Evolutionary conservation across 495 filamentous ascomycete genomes (phyloP).

Genomic region (Amniculicola lignicola): DNA sequence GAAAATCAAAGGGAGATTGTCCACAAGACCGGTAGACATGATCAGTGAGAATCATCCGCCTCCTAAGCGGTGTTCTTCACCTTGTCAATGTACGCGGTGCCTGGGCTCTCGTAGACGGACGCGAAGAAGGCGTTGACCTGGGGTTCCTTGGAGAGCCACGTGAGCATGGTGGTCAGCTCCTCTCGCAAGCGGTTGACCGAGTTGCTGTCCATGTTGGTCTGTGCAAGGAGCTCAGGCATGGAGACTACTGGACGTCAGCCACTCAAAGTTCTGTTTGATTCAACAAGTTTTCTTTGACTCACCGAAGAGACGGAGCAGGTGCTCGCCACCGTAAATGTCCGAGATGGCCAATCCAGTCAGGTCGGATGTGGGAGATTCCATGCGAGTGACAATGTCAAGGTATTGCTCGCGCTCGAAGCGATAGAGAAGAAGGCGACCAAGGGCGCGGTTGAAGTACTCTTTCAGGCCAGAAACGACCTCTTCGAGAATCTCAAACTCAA

Average conservation of each 20-base stretch:
- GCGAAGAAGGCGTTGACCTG: slow-evolving; percentile 64
- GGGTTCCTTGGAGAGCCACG: slow-evolving; percentile 73
- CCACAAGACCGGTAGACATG: too few species aligned
- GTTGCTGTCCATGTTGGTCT: slow-evolving; percentile 95
- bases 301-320: slow-evolving; percentile 85
- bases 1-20: too few species aligned
- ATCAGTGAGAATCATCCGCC: too few species aligned
- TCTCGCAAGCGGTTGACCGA: slow-evolving; percentile 82
- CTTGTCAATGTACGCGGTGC: slow-evolving; percentile 59
- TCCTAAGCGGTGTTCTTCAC: slow-evolving; percentile 33
- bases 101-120: slow-evolving; percentile 67
- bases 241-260: slow-evolving; percentile 55
- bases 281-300: slow-evolving; percentile 38
- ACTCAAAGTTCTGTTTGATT: not conserved
- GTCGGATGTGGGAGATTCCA: slow-evolving; percentile 54
- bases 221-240: slow-evolving; percentile 88
- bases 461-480: slow-evolving; percentile 79
- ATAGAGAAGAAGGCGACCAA: slow-evolving; percentile 87
- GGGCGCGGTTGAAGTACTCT: slow-evolving; percentile 85
- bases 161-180: slow-evolving; percentile 75
- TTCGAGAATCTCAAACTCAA: slow-evolving; percentile 78
- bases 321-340: slow-evolving; percentile 91
- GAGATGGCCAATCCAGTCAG: slow-evolving; percentile 60
- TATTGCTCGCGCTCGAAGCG: slow-evolving; percentile 87
- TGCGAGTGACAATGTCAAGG: slow-evolving; percentile 63